Evolutionary conservation across 148 eudicot genomes (phyloP).

Genomic region (Vaccinium corymbosum): DNA sequence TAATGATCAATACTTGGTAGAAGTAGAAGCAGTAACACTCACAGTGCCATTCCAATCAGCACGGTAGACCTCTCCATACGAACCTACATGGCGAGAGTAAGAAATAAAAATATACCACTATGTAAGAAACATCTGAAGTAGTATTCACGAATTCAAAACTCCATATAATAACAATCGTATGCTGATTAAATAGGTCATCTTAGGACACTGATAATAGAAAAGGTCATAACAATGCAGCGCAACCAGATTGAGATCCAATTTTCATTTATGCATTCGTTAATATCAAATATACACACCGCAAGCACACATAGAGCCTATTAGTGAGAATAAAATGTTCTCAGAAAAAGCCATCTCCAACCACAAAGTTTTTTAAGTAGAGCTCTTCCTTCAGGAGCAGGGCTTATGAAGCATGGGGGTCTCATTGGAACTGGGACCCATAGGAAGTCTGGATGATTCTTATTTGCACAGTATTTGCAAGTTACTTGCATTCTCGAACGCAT

Average conservation of each 20-base stretch:
- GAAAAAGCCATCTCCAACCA: background rate
- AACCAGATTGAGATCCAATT: slow-evolving; percentile 5
- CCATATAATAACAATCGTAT: background rate
- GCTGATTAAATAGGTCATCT: background rate
- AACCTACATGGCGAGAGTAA: slow-evolving; percentile 43
- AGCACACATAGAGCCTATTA: background rate
- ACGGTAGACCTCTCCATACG: slow-evolving; percentile 96
- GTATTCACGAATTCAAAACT: background rate
- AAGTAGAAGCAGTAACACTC: slow-evolving; percentile 30
- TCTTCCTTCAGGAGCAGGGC: background rate
- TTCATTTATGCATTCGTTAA: background rate
- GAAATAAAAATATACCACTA: too few species aligned
- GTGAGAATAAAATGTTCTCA: background rate
- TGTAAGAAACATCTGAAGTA: background rate
- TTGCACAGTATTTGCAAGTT: background rate
- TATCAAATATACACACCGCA: background rate
- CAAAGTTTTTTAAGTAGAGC: background rate
- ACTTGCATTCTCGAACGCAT: background rate
- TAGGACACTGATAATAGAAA: background rate
- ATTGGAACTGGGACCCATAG: background rate
- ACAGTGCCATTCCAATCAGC: slow-evolving; percentile 99
- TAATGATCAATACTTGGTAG: background rate
- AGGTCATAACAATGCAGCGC: background rate
- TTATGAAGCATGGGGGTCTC: background rate
- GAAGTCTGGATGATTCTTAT: background rate